Percentiles rank a stretch among this genome's conserved stretches.
Conservation (phyloP, 2,329 filamentous ascomycete species). For the Colletotrichum sansevieriae region DNA sequence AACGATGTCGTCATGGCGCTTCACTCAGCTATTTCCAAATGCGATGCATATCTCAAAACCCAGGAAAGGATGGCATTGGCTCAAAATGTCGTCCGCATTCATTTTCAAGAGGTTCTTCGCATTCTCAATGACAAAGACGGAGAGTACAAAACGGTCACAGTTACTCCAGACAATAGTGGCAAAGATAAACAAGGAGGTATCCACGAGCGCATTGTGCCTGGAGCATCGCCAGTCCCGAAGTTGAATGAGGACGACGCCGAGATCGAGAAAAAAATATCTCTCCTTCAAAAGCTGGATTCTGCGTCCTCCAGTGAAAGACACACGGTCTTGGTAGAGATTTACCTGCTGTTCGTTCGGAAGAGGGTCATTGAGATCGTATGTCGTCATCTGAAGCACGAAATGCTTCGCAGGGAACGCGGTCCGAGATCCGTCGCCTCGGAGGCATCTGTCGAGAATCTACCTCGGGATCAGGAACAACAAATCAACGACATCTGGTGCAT, state of each 20-base stretch:
- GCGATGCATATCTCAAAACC: slow-evolving; percentile 41
- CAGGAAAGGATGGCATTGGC: slow-evolving; percentile 52
- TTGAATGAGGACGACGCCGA: slow-evolving; percentile 6
- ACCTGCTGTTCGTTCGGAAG: slow-evolving; percentile 23
- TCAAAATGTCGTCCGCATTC: slow-evolving; percentile 60
- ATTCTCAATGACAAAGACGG: slow-evolving; percentile 56
- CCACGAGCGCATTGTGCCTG: not conserved
- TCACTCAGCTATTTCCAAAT: slow-evolving; percentile 33
- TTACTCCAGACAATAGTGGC: not conserved
- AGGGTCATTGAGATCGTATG: slow-evolving; percentile 27
- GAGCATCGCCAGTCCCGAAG: not conserved
- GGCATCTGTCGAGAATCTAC: not conserved
- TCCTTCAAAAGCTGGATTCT: slow-evolving; percentile 26
- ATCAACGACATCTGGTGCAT: slow-evolving; percentile 49
- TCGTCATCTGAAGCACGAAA: slow-evolving; percentile 14
- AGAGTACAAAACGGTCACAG: slow-evolving; percentile 13
- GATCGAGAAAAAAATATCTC: slow-evolving; percentile 19
- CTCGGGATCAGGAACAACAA: slow-evolving; percentile 3
- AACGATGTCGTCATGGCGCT: slow-evolving; percentile 28
- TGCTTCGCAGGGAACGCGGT: slow-evolving; percentile 9
- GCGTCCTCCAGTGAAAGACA: slow-evolving; percentile 33
- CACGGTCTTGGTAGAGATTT: slow-evolving; percentile 27
- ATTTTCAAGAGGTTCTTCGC: slow-evolving; percentile 61
- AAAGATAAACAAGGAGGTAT: not conserved
- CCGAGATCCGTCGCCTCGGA: slow-evolving; percentile 26